Evolutionary conservation across 805 yeast genomes (phyloP).

Genomic region (Ogataea chonburiensis): DNA sequence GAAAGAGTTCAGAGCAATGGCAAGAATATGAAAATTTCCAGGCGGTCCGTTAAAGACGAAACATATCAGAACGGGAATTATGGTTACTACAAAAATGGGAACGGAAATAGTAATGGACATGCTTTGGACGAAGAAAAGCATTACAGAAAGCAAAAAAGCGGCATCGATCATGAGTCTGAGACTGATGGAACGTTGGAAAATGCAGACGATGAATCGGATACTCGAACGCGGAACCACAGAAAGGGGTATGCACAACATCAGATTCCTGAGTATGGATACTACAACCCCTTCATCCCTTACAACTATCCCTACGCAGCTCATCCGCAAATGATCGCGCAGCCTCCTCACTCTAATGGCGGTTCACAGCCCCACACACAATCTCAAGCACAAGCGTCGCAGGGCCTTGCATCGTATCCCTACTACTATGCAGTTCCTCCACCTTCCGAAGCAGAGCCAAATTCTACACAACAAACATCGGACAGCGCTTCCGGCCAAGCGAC

Average conservation of each 20-base stretch:
- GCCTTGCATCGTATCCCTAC: slow-evolving; percentile 15
- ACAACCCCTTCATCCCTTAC: slow-evolving; percentile 17
- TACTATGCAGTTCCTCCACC: slow-evolving; percentile 15
- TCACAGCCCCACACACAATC: slow-evolving; percentile 7
- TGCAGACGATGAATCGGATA: slow-evolving; percentile 19
- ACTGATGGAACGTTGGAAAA: slow-evolving; percentile 9
- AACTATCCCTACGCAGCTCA: slow-evolving; percentile 12
- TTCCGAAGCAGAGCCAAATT: slow-evolving; percentile 1
- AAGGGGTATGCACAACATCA: slow-evolving; percentile 7
- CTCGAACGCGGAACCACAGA: slow-evolving; percentile 8
- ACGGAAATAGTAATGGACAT: slow-evolving; percentile 21
- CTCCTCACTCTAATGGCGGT: slow-evolving; percentile 3
- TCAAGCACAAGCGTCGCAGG: slow-evolving; percentile 6
- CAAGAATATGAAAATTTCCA: slow-evolving; percentile 20
- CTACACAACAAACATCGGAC: slow-evolving; percentile 1
- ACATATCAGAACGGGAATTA: slow-evolving; percentile 27
- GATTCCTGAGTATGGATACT: slow-evolving; percentile 17
- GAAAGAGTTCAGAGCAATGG: slow-evolving; percentile 3
- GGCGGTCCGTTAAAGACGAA: slow-evolving; percentile 12
- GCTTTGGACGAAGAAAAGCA: slow-evolving; percentile 24
- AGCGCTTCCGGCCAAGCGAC: slow-evolving; percentile 7
- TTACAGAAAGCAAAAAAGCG: not conserved
- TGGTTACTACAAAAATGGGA: slow-evolving; percentile 25
- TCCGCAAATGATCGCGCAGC: slow-evolving; percentile 8
- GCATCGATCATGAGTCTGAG: not conserved